A percentile compares a stretch with the other conserved stretches of the same genome.
phyloP scores from a whole-genome alignment of 768 basidiomycete species.

The Mycena vulgaris region DNA sequence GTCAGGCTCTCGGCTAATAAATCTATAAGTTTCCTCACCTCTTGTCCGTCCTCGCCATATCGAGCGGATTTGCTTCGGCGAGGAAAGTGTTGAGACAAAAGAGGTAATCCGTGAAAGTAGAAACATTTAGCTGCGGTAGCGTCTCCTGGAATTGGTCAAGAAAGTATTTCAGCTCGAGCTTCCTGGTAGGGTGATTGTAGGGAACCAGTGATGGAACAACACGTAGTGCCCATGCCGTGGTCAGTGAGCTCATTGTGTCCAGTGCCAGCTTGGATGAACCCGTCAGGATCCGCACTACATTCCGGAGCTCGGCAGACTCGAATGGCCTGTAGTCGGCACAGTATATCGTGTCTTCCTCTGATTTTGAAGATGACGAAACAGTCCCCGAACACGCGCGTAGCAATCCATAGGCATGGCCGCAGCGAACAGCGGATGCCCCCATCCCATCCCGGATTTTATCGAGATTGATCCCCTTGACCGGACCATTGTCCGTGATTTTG shows the following conservation, averaged over 20 bases:
- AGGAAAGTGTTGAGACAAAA: neutral
- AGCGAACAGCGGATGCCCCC: neutral
- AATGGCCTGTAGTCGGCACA: neutral
- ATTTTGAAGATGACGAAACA: too few species aligned
- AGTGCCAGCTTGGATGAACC: neutral
- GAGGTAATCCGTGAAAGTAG: neutral
- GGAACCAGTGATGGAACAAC: neutral
- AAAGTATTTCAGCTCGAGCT: neutral
- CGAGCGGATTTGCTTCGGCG: neutral
- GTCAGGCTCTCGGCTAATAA: too few species aligned
- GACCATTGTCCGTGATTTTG: neutral
- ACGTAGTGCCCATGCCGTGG: neutral
- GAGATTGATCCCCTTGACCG: neutral
- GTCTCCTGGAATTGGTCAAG: neutral
- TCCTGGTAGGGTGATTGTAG: neutral
- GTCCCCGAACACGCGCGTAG: neutral
- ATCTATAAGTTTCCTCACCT: neutral
- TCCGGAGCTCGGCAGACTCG: neutral
- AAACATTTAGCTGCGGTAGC: neutral
- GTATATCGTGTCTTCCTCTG: too few species aligned
- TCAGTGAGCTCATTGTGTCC: neutral
- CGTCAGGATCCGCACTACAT: neutral
- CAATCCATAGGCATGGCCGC: neutral
- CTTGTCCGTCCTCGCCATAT: neutral
- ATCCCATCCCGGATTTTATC: neutral